Base-by-base conservation (phyloP, 192 early-diverging fungal genomes). In the Spizellomyces punctatus region DNA sequence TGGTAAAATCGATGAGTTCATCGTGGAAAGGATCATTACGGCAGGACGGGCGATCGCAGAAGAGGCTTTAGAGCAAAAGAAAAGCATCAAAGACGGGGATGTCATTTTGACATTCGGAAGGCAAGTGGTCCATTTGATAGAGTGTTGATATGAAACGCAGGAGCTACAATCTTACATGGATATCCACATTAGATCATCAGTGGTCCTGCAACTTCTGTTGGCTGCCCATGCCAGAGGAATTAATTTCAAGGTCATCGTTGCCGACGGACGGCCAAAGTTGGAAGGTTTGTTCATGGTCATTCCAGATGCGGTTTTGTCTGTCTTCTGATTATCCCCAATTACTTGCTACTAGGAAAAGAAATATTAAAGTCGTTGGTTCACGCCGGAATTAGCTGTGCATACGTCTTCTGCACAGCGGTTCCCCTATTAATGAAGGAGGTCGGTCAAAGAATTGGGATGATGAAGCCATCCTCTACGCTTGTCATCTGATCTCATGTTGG, bases 241-340 rank as follows among this genome's bases (percentile, higher is more conserved):
- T 52, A 77, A 90, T 57, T 99, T 99, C 76, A 87, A 88, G 55
- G 98, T 98, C 10, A 92, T 99, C 64, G 90, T 98, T 6, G 86
- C 94, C 16, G 98, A 99, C 72, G 87, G 92, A 36, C 83, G 95
- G 8, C 95, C 95, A 6, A 85, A 86, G 47, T 88, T 92, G 36
- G 98, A 98, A 84, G n/a, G 42, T 43, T 48, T 44, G 46, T 63
- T 22, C 36, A 44, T 55, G 10, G 59, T 65, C 36, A 21, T 17
- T 67, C 22, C 47, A 6, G 22, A 22, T 22, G 8, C 12, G 8
- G 44, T 55, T 45, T 36, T 41, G 59, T 61, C 42, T 61, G 42
- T 16, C 22, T 5, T 56, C 22, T n/a, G 22, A 56, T 56, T 56
- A 54, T 54, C 50, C 17, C 17, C 4, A 6, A 91, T 5, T 61